Percentiles rank a stretch among this genome's conserved stretches.
Evolutionary conservation across 2,329 filamentous ascomycete species (phyloP).

Genomic region (Claviceps pazoutovae): DNA sequence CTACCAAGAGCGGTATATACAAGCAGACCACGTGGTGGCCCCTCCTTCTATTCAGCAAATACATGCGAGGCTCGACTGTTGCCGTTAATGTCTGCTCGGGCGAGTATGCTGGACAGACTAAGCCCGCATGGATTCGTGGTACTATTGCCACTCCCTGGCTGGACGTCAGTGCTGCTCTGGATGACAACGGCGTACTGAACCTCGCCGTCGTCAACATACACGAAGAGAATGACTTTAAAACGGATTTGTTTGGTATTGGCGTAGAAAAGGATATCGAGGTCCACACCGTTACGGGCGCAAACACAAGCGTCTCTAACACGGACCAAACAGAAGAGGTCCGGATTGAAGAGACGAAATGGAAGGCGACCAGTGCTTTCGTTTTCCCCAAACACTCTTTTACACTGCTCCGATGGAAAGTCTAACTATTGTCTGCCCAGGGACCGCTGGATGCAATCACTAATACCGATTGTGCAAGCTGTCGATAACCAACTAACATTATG

Average conservation of each 20-base stretch:
- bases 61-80: background rate
- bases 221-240: background rate
- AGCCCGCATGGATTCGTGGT: background rate
- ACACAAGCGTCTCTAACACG: background rate
- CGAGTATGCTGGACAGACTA: background rate
- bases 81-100: background rate
- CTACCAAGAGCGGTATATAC: background rate
- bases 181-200: background rate
- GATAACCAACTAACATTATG: too few species aligned
- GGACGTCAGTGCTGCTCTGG: background rate
- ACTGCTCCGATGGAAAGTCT: background rate
- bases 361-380: background rate
- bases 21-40: conserved; percentile 1
- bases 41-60: background rate
- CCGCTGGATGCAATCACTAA: too few species aligned
- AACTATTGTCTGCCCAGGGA: background rate
- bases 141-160: background rate
- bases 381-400: background rate
- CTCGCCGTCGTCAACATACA: background rate
- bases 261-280: background rate
- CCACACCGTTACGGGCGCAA: background rate
- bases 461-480: too few species aligned
- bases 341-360: background rate
- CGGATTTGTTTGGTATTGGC: background rate
- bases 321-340: background rate